Percentiles rank a stretch among this genome's conserved stretches.
phyloP scores from a whole-genome alignment of 225 moss, liverwort and hornwort genomes.

The Takakia lepidozioides region DNA sequence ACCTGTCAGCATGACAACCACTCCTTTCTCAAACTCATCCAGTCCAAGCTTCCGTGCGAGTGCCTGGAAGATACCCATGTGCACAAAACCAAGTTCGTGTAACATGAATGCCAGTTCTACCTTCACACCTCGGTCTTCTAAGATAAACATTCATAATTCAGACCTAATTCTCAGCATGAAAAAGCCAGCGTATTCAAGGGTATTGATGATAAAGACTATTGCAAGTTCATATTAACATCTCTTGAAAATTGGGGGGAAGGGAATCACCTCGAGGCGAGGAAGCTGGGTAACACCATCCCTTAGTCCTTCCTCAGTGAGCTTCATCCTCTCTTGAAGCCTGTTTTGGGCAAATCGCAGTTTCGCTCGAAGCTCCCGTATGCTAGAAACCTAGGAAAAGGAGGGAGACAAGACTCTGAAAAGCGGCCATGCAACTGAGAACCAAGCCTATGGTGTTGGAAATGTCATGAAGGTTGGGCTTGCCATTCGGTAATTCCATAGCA shows the following conservation, averaged over 20 bases:
- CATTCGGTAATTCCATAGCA: no score
- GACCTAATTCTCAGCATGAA: no score
- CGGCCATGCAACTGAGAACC: neutral
- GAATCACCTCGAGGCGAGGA: conserved; percentile 49
- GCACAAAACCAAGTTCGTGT: neutral
- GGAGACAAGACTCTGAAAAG: no score
- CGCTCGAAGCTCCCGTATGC: conserved; percentile 47
- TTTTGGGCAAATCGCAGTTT: conserved; percentile 44
- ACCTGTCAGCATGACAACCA: conserved; percentile 63
- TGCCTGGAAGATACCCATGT: conserved; percentile 18
- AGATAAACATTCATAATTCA: no score
- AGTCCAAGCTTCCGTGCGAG: conserved; percentile 48
- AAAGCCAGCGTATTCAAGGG: no score
- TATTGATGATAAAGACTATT: no score
- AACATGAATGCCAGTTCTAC: neutral
- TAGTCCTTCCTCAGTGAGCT: conserved; percentile 39
- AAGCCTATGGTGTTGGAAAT: neutral
- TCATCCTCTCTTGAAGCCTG: conserved; percentile 52
- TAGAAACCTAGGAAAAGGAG: conserved; percentile 25
- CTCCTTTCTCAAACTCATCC: conserved; percentile 65
- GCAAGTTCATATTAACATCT: no score
- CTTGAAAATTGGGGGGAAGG: no score
- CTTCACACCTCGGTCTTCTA: no score
- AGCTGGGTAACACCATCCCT: conserved; percentile 36
- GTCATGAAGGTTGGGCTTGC: no score